Conservation (phyloP, 495 filamentous ascomycete genomes). For the Barbatosphaeria neglecta region DNA sequence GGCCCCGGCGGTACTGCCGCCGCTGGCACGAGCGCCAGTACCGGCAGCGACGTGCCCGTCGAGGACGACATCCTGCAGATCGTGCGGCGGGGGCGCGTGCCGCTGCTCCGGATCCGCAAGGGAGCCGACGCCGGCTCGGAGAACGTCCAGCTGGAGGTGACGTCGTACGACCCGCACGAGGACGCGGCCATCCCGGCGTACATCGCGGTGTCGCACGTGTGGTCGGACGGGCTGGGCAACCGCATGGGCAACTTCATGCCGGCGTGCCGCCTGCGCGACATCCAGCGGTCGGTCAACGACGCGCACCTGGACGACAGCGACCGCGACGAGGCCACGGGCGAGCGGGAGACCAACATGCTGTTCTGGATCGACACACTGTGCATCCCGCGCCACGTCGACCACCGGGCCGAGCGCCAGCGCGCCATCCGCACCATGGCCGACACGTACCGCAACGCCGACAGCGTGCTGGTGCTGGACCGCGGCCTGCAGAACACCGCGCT, state of each 20-base stretch:
- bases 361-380: background rate
- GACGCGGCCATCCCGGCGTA: background rate
- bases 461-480: background rate
- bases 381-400: background rate
- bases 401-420: background rate
- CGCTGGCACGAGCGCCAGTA: background rate
- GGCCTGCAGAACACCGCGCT: background rate
- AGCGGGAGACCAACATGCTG: background rate
- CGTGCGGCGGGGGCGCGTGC: background rate
- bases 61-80: background rate
- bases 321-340: background rate
- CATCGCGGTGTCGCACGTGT: background rate
- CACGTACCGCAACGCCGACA: background rate
- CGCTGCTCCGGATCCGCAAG: background rate
- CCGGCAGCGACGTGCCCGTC: too few relatives aligned
- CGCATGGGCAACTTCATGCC: background rate
- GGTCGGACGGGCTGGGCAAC: background rate
- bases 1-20: background rate
- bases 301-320: background rate
- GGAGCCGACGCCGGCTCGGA: background rate
- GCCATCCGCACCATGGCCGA: background rate
- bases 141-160: background rate
- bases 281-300: background rate
- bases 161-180: background rate
- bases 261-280: background rate